Evolutionary conservation across 1,284 basidiomycete genomes (phyloP).

Genomic region (Ceratobasidium sp.): DNA sequence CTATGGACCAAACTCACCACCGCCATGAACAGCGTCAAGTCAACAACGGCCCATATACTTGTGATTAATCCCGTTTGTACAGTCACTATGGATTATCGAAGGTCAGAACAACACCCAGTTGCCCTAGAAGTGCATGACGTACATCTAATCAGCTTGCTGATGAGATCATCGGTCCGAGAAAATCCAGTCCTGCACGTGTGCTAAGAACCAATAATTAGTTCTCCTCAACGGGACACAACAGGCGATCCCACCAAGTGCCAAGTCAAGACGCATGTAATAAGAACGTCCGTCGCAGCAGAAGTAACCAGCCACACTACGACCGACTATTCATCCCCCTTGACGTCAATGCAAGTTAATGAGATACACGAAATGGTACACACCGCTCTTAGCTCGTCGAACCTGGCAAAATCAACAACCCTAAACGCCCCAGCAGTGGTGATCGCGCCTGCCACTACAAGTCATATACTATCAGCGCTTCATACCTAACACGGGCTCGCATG

Average conservation of each 20-base stretch:
- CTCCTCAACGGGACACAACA: background rate
- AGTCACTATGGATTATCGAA: conserved; percentile 46
- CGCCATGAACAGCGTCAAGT: conserved; percentile 51
- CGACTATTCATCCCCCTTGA: background rate
- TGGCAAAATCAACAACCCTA: conserved; percentile 48
- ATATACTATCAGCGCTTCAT: conserved; percentile 4
- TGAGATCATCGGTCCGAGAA: conserved; percentile 49
- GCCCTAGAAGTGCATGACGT: conserved; percentile 39
- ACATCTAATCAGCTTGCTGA: conserved; percentile 56
- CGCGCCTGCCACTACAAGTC: conserved; percentile 46
- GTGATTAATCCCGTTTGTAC: conserved; percentile 53
- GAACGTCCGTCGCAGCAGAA: conserved; percentile 49
- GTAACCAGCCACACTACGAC: conserved; percentile 45
- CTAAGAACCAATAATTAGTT: conserved; percentile 43
- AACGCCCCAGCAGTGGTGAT: conserved; percentile 49
- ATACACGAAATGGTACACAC: conserved; percentile 39
- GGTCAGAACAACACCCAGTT: conserved; percentile 12
- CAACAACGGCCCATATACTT: conserved; percentile 47
- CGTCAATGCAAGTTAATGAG: background rate
- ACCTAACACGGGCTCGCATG: background rate
- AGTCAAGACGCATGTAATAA: conserved; percentile 50
- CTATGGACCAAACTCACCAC: conserved; percentile 44
- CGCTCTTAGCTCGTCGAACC: conserved; percentile 48
- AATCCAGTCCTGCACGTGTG: conserved; percentile 53
- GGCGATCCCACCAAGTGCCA: conserved; percentile 49